These are phyloP conservation scores for Lindgomyces ingoldianus DNA, from an alignment of 495 filamentous ascomycete genomes.

Conservation along the genomic window DNA sequence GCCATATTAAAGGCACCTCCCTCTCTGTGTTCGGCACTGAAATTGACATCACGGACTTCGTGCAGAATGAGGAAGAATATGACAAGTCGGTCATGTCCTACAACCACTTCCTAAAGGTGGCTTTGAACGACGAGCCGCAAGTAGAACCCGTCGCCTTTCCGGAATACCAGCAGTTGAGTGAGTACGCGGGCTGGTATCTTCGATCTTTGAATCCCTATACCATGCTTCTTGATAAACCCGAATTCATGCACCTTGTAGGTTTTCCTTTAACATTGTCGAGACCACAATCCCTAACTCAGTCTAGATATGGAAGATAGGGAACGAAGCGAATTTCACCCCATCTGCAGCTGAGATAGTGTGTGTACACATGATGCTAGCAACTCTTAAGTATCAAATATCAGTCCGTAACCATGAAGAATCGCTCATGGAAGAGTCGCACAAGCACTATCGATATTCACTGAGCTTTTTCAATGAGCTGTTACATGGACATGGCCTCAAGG, in stretches of 20 bases:
- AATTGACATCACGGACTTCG: slow-evolving; percentile 73
- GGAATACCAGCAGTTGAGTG: slow-evolving; percentile 51
- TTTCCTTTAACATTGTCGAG: neutral
- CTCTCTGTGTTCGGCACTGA: slow-evolving; percentile 73
- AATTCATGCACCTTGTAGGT: slow-evolving; percentile 65
- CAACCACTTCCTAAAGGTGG: slow-evolving; percentile 62
- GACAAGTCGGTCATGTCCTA: slow-evolving; percentile 65
- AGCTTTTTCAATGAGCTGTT: slow-evolving; percentile 65
- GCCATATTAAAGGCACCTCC: slow-evolving; percentile 71
- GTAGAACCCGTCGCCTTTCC: slow-evolving; percentile 33
- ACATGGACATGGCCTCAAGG: slow-evolving; percentile 58
- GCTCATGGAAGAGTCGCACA: slow-evolving; percentile 64
- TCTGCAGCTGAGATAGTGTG: slow-evolving; percentile 66
- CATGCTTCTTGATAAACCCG: slow-evolving; percentile 69
- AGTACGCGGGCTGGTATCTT: slow-evolving; percentile 72
- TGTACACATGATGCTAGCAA: slow-evolving; percentile 76
- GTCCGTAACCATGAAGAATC: slow-evolving; percentile 58
- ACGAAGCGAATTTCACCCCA: slow-evolving; percentile 61
- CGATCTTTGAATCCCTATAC: slow-evolving; percentile 69
- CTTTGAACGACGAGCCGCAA: slow-evolving; percentile 47
- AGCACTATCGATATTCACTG: slow-evolving; percentile 73
- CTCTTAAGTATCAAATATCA: slow-evolving; percentile 72
- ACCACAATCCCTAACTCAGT: neutral
- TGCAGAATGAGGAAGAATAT: slow-evolving; percentile 64
- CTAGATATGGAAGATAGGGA: slow-evolving; percentile 63